Evolutionary conservation across 495 filamentous ascomycete genomes (phyloP).

Genomic region (Penicillium bovifimosum): DNA sequence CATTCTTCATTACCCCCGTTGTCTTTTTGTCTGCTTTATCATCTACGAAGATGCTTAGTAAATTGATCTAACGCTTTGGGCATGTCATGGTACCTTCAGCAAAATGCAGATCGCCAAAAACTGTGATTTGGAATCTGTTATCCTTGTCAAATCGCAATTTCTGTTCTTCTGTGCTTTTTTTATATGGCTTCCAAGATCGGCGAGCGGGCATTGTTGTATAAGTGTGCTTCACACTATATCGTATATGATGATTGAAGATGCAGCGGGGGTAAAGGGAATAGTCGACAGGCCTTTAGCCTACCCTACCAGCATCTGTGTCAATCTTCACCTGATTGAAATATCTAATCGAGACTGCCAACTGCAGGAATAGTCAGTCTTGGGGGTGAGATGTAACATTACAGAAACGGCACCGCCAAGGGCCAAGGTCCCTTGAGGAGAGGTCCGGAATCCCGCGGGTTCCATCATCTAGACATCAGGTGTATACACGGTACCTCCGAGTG

Average conservation of each 20-base stretch:
- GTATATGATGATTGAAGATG: not conserved
- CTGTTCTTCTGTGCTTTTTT: not conserved
- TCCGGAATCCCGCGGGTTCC: not conserved
- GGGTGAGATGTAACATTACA: constrained; percentile 2
- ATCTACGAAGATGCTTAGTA: constrained; percentile 27
- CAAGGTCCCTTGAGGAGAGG: not conserved
- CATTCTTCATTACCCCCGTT: constrained; percentile 49
- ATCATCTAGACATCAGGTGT: not conserved
- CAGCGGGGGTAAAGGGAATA: not conserved
- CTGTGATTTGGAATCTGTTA: constrained; percentile 45
- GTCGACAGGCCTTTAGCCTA: not conserved
- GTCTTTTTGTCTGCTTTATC: constrained; percentile 55
- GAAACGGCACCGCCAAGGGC: not conserved
- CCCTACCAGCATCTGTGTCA: not conserved
- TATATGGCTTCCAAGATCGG: not conserved
- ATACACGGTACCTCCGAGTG: not conserved
- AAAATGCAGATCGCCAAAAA: constrained; percentile 65
- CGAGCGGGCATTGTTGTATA: not conserved
- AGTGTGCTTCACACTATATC: not conserved
- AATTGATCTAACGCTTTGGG: not conserved
- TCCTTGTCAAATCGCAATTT: constrained; percentile 21
- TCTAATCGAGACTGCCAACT: not conserved
- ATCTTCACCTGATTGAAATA: not conserved
- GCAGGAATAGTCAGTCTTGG: not conserved
- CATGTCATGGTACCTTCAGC: constrained; percentile 48